Evolutionary conservation across 306 rosid genomes (phyloP).

Genomic region (Carpinus viminea): DNA sequence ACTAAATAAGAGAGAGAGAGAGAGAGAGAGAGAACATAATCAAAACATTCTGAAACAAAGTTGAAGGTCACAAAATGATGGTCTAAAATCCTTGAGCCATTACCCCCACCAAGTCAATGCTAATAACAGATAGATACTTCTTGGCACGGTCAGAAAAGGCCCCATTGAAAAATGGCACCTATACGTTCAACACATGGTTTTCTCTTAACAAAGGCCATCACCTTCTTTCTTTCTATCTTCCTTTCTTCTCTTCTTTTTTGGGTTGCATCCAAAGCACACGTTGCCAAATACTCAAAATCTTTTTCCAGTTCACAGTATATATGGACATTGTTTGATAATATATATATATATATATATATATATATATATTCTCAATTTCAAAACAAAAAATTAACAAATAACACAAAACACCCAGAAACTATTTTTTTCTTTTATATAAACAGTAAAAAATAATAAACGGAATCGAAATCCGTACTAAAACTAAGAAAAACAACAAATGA

Average conservation of each 20-base stretch:
- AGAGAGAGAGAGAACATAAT: neutral
- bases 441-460: conserved; percentile 13
- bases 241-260: neutral
- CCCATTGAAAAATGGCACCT: conserved; percentile 2
- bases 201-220: conserved; percentile 11
- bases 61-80: neutral
- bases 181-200: neutral
- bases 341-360: too few species aligned
- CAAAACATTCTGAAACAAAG: neutral
- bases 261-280: conserved; percentile 16
- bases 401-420: too few species aligned
- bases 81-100: neutral
- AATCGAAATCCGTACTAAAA: conserved; percentile 18
- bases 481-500: conserved; percentile 8
- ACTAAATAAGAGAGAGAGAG: neutral
- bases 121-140: neutral
- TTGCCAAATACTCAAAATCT: conserved; percentile 19
- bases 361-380: too few species aligned
- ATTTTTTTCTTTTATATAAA: too few species aligned
- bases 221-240: neutral
- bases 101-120: neutral
- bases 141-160: neutral
- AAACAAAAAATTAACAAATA: too few species aligned
- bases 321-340: too few species aligned
- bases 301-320: conserved; percentile 22